phyloP scores from a whole-genome alignment of 2,329 filamentous ascomycete genomes.

The Diplodia intermedia region DNA sequence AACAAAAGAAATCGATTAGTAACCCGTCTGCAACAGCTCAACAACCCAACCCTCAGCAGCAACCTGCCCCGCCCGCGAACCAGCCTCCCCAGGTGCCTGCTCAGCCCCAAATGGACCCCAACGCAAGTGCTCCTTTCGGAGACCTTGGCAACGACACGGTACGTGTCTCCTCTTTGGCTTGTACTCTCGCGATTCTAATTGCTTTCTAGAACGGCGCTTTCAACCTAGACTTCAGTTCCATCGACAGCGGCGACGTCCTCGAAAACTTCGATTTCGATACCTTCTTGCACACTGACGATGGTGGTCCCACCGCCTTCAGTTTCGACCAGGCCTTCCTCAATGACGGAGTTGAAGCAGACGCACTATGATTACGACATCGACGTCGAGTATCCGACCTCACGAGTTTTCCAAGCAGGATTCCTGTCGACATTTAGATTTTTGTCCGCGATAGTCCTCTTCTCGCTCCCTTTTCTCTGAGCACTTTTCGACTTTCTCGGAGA shows the following conservation, averaged over 20 bases:
- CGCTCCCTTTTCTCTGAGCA: slow-evolving; percentile 20
- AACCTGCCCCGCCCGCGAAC: slow-evolving; percentile 39
- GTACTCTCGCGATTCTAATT: slow-evolving; percentile 39
- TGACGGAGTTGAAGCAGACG: slow-evolving; percentile 29
- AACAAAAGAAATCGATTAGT: slow-evolving; percentile 47
- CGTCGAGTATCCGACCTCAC: slow-evolving; percentile 26
- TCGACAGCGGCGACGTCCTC: slow-evolving; percentile 69
- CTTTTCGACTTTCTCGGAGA: slow-evolving; percentile 5
- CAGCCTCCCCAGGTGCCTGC: slow-evolving; percentile 29
- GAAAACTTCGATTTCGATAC: slow-evolving; percentile 72
- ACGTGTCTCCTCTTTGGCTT: slow-evolving; percentile 34
- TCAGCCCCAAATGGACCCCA: slow-evolving; percentile 45
- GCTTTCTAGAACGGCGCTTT: slow-evolving; percentile 44
- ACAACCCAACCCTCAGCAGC: slow-evolving; percentile 45
- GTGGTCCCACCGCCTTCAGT: slow-evolving; percentile 1
- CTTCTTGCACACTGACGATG: slow-evolving; percentile 65
- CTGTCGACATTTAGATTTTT: slow-evolving; percentile 27
- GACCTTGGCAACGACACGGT: slow-evolving; percentile 47
- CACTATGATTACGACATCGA: slow-evolving; percentile 21
- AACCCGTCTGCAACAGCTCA: slow-evolving; percentile 44
- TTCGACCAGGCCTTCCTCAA: slow-evolving; percentile 24
- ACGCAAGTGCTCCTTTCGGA: slow-evolving; percentile 49
- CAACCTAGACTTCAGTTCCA: slow-evolving; percentile 49
- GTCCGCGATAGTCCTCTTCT: slow-evolving; percentile 25
- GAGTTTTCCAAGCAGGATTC: slow-evolving; percentile 18